Percentiles rank a stretch among this genome's conserved stretches.
These are phyloP conservation scores for Calonectria henricotiae DNA, from an alignment of 2,329 filamentous ascomycete species.

Conservation along the genomic window DNA sequence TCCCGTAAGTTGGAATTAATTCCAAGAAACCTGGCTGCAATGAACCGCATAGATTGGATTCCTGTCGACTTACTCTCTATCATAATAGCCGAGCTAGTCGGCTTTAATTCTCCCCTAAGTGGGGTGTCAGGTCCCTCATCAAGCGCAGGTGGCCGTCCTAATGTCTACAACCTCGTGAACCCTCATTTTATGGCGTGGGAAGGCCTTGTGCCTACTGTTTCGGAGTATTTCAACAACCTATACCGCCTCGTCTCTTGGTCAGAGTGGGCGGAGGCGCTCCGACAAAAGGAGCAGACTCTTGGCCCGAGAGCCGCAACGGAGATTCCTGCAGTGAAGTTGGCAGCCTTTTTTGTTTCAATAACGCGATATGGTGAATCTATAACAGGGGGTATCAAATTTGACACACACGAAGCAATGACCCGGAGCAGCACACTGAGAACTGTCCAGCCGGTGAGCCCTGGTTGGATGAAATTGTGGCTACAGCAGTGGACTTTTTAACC, in stretches of 20 bases:
- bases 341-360: not conserved
- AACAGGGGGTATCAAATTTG: not conserved
- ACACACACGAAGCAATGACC: not conserved
- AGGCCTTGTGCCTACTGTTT: not conserved
- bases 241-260: slow-evolving; percentile 1
- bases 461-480: slow-evolving; percentile 18
- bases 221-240: not conserved
- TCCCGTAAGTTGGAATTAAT: slow-evolving; percentile 3
- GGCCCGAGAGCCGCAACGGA: not conserved
- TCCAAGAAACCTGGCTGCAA: not conserved
- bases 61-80: slow-evolving; percentile 13
- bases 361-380: not conserved
- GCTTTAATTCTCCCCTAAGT: not conserved
- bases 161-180: slow-evolving; percentile 6
- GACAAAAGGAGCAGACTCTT: not conserved
- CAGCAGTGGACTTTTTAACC: not conserved
- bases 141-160: not conserved
- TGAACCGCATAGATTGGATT: slow-evolving; percentile 28
- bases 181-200: not conserved
- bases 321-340: not conserved
- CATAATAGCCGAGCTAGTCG: slow-evolving; percentile 7
- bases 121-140: not conserved
- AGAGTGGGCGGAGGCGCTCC: not conserved
- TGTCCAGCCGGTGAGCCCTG: not conserved
- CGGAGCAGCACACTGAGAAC: not conserved